Conservation (phyloP, 1,284 basidiomycete genomes). For the Ustilago sp. region DNA sequence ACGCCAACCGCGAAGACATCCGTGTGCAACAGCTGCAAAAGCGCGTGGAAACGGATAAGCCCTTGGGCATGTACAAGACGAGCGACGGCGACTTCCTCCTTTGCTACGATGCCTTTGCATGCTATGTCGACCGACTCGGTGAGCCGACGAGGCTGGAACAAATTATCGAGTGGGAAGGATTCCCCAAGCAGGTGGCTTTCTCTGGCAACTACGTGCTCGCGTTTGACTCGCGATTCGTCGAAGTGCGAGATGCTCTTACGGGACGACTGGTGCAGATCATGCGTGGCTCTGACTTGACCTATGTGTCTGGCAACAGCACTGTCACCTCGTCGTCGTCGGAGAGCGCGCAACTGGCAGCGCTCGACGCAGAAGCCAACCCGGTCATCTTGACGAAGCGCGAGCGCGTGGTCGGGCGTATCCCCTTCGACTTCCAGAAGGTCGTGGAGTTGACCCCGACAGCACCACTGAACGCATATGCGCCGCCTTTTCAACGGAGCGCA, state of each 20-base stretch:
- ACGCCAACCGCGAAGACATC: constrained; percentile 77
- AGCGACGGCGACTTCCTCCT: constrained; percentile 86
- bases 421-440: constrained; percentile 52
- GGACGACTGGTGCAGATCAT: constrained; percentile 91
- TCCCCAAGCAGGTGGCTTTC: constrained; percentile 76
- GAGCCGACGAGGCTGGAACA: constrained; percentile 73
- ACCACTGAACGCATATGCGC: constrained; percentile 15
- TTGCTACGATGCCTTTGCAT: constrained; percentile 90
- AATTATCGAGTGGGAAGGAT: constrained; percentile 95
- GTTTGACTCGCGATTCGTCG: constrained; percentile 91
- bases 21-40: constrained; percentile 79
- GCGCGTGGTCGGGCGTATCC: constrained; percentile 32
- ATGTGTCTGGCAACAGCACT: constrained; percentile 73
- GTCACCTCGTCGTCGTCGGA: constrained; percentile 41
- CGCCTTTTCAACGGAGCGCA: constrained; percentile 35
- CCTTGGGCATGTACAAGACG: constrained; percentile 89
- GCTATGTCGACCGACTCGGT: constrained; percentile 73
- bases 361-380: constrained; percentile 51
- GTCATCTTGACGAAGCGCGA: constrained; percentile 50
- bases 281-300: constrained; percentile 81
- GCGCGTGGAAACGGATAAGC: constrained; percentile 81
- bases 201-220: constrained; percentile 89
- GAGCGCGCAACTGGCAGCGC: constrained; percentile 28
- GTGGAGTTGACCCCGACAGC: constrained; percentile 41
- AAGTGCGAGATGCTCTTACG: constrained; percentile 86